phyloP scores from a whole-genome alignment of 1,284 basidiomycete species.

The Pseudozyma hubeiensis region DNA sequence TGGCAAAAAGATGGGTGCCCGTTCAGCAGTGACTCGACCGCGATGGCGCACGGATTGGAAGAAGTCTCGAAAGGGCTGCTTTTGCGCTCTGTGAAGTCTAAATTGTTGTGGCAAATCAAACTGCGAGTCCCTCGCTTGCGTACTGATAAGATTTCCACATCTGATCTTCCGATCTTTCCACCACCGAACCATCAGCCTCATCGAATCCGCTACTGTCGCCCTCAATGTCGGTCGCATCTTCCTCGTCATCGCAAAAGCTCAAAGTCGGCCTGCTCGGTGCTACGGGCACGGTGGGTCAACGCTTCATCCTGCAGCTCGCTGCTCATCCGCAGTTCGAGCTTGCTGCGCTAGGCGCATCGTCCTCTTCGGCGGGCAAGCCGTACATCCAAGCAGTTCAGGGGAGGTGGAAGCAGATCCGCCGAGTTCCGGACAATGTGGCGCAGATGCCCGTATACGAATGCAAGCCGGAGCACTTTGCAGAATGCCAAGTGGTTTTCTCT shows the following conservation, averaged over 20 bases:
- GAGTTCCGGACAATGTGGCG: slow-evolving; percentile 78
- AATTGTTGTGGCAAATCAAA: neutral
- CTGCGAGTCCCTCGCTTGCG: neutral
- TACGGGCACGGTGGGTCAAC: slow-evolving; percentile 76
- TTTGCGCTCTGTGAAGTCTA: neutral
- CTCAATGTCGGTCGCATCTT: slow-evolving; percentile 8
- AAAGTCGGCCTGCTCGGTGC: slow-evolving; percentile 94
- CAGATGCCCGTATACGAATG: slow-evolving; percentile 84
- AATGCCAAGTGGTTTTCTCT: slow-evolving; percentile 91
- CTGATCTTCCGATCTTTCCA: slow-evolving; percentile 1
- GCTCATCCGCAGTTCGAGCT: slow-evolving; percentile 91
- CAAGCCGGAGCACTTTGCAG: slow-evolving; percentile 79
- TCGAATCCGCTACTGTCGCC: neutral
- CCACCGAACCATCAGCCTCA: neutral
- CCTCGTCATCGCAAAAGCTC: slow-evolving; percentile 70
- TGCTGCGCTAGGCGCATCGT: slow-evolving; percentile 87
- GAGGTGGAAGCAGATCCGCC: slow-evolving; percentile 89
- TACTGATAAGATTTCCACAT: slow-evolving; percentile 5
- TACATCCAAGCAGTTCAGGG: slow-evolving; percentile 78
- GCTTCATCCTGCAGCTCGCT: slow-evolving; percentile 88
- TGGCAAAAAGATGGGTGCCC: neutral
- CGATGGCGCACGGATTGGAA: slow-evolving; percentile 10
- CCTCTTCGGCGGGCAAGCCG: slow-evolving; percentile 85
- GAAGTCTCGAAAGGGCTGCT: slow-evolving; percentile 5
- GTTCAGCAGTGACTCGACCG: slow-evolving; percentile 8